Base-by-base conservation (phyloP, 2,329 filamentous ascomycete genomes). In the Calonectria pteridis region DNA sequence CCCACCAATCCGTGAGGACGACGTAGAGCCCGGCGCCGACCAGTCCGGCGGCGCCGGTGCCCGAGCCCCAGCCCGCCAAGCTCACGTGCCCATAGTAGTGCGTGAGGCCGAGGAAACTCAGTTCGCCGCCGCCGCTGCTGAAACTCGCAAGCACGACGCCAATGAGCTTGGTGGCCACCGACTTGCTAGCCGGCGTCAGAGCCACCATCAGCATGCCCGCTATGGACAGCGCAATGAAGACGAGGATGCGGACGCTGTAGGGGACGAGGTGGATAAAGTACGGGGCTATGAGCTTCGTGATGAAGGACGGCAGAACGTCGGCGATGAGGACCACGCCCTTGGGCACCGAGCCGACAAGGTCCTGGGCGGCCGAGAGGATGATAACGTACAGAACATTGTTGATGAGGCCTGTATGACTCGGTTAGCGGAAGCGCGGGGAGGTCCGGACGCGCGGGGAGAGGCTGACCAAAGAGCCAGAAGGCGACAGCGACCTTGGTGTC, bases 331-430 rank as follows among this genome's bases (percentile, higher is more conserved):
- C 96, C 71, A 97, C 91, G 79, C 94, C 95, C 84, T 98, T 98
- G 64, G 97, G 97, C 1, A 98, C 89, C 37, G 94, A 93, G 43
- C 96, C 96, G 79, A 98, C 97, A 75, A 99, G 94, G 82, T 99
- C 97, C 80, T 98, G 94, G 4, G 97, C 97, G 43, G 97, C 94
- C 35, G 95, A 97, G 81, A 99, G 93, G 82, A 98, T 97, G 84
- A 98, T 94, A 70, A 98, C 96, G 85, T 98, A 98, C 86, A 98
- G 94, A 78, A 98, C 95, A 86, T 98, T 98, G 86, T 99, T 98
- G 83, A 98, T 97, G 23, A 86, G 82, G 69, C 85, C 85, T 86
- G 23, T 0, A n/a, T 37, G 58, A 31, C 1, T 7, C 10, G 50
- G 46, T 80, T 63, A 80, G 76, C 49, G 5, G 43, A 35, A 18